Base-by-base conservation (phyloP, 805 yeast species). In the Wickerhamiella allomyrinae region DNA sequence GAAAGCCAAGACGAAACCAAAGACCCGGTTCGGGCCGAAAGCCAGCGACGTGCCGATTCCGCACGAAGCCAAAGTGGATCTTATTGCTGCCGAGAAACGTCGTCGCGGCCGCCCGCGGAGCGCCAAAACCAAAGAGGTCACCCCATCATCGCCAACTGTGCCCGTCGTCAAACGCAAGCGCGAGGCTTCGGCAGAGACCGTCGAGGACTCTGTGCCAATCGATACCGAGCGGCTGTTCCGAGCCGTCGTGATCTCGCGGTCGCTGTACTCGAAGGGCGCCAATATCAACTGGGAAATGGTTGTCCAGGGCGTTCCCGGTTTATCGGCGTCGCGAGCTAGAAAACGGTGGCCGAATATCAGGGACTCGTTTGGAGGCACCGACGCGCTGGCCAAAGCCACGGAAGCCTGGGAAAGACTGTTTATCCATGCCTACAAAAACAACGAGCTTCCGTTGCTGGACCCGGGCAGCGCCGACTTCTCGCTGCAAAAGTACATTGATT, bases 291-390 rank as follows among this genome's bases (percentile, higher is more conserved):
- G 93, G 80, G 69, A 67, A 0, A 58, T 67, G 27, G 75, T 86
- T 6, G 66, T 79, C 0, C 54, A 52, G 0, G 56, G 73, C 5
- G 70, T 81, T 37, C 66, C 61, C 5, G 68, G 57, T 14, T 50
- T 56, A 34, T 57, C 65, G 0, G 61, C 70, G 1, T 71, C 67
- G 7, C 62, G 67, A 9, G 59, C 79, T 21, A 69, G 68, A 47
- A 71, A 73, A 40, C 76, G 73, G 45, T 87, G 95, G 95, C 74
- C 79, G 1, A 65, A 72, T 15, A 67, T 81, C 7, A 68, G 83
- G 34, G 71, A 73, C 53, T 65, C 50, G 67, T 71, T 46, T 69
- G 73, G 78, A 29, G 91, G 91, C 0, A 58, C 61, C 13, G 66
- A 69, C 40, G 80, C 77, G 0, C 64, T 80, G 34, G 71, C 69